Conservation (phyloP, 441 rosid genomes). For the Pelargonium citronellum region DNA sequence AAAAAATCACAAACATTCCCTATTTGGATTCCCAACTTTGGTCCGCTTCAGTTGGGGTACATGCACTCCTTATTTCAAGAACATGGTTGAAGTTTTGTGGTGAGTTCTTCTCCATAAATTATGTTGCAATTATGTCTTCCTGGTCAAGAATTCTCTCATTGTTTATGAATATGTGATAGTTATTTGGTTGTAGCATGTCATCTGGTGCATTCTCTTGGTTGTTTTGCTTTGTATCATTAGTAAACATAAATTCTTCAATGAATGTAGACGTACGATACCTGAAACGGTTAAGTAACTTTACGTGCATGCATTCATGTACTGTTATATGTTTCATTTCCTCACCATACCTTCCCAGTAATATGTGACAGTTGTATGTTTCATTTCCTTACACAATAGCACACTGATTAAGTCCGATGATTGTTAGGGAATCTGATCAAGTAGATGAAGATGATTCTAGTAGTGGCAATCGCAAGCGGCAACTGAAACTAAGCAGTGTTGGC, state of each 20-base stretch:
- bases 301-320: not conserved
- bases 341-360: too few relatives aligned
- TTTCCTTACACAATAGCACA: too few relatives aligned
- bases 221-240: not conserved
- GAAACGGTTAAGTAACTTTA: not conserved
- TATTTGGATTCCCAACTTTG: slow-evolving; percentile 85
- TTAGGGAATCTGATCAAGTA: slow-evolving; percentile 59
- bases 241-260: not conserved
- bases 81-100: slow-evolving; percentile 66
- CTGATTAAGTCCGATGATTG: not conserved
- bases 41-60: slow-evolving; percentile 98
- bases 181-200: not conserved
- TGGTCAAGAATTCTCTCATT: not conserved
- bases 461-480: slow-evolving; percentile 48
- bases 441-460: slow-evolving; percentile 47
- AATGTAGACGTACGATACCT: not conserved
- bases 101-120: slow-evolving; percentile 41
- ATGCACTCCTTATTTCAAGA: slow-evolving; percentile 62
- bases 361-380: too few relatives aligned
- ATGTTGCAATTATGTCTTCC: not conserved
- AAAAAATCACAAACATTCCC: slow-evolving; percentile 53
- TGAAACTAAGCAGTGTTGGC: slow-evolving; percentile 65
- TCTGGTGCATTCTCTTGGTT: not conserved
- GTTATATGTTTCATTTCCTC: not conserved
- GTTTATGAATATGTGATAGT: not conserved